Conservation (phyloP, 176 grass and related monocot genomes). For the Puya raimondii region DNA sequence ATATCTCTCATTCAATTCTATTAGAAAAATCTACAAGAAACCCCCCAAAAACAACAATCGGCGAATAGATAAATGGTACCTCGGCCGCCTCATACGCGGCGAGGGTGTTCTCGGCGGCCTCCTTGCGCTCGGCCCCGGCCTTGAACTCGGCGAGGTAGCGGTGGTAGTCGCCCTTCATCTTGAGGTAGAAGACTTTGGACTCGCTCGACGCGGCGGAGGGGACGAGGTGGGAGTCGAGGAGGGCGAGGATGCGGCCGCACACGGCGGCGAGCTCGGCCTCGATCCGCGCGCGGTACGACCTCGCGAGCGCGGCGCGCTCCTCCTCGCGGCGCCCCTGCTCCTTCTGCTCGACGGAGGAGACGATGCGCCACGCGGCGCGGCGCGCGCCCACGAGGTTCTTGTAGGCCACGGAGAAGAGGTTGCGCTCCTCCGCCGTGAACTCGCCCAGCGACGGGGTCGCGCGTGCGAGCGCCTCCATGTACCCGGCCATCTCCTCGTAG, state of each 20-base stretch:
- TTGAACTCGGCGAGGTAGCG: constrained; percentile 88
- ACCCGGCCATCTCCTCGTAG: constrained; percentile 90
- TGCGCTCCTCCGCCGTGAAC: constrained; percentile 82
- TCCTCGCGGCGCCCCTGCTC: constrained; percentile 81
- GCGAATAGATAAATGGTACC: constrained; percentile 21
- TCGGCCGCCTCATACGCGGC: constrained; percentile 74
- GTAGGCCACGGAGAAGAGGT: constrained; percentile 79
- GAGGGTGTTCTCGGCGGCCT: constrained; percentile 71
- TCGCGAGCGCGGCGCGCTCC: constrained; percentile 53
- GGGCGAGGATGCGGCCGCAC: constrained; percentile 66
- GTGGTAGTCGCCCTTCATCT: constrained; percentile 98
- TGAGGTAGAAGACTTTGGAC: constrained; percentile 92
- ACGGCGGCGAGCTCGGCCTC: constrained; percentile 74
- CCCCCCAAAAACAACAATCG: neutral
- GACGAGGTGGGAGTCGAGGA: constrained; percentile 71
- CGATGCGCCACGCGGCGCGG: constrained; percentile 77
- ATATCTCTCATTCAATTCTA: no score
- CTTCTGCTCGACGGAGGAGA: constrained; percentile 81
- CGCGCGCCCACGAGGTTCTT: constrained; percentile 79
- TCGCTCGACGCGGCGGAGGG: constrained; percentile 59
- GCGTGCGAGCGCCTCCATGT: constrained; percentile 78
- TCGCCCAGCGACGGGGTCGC: constrained; percentile 54
- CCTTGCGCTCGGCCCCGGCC: constrained; percentile 63
- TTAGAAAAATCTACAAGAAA: no score
- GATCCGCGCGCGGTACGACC: constrained; percentile 67